A percentile compares a stretch with the other conserved stretches of the same genome.
phyloP scores from a whole-genome alignment of 345 rosid species.

The Euclidium syriacum region DNA sequence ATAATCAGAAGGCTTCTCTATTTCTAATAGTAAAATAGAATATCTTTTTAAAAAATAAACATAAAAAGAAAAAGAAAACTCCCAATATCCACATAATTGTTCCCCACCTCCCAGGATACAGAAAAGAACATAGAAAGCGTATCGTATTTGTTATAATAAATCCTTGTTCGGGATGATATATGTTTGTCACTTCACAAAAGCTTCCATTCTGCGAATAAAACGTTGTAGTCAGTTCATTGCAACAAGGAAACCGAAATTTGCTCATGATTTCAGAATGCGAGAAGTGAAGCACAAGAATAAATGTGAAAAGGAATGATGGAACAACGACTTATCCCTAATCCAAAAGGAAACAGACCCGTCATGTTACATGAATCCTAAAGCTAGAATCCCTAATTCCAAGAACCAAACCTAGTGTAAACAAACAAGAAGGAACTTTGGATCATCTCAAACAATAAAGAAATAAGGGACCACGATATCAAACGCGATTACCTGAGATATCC shows the following conservation, averaged over 20 bases:
- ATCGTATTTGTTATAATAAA: not conserved
- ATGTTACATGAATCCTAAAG: not conserved
- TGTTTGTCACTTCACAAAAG: slow-evolving; percentile 4
- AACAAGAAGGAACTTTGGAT: not conserved
- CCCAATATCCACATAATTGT: slow-evolving; percentile 17
- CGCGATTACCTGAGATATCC: slow-evolving; percentile 53
- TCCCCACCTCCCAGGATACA: not conserved
- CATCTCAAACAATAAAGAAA: too few relatives aligned
- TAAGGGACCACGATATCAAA: too few relatives aligned
- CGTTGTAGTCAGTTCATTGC: not conserved
- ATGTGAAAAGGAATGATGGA: not conserved
- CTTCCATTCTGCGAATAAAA: slow-evolving; percentile 20
- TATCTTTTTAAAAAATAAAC: not conserved
- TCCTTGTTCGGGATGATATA: not conserved
- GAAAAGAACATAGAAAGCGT: slow-evolving; percentile 6
- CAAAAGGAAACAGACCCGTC: too few relatives aligned
- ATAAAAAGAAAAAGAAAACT: not conserved
- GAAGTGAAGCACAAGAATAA: not conserved
- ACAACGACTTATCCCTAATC: too few relatives aligned
- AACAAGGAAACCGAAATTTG: not conserved
- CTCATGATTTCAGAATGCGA: not conserved
- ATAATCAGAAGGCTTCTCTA: slow-evolving; percentile 2
- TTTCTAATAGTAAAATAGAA: slow-evolving; percentile 11
- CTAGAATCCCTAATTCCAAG: not conserved
- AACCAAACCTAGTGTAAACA: not conserved